Base-by-base conservation (phyloP, 495 filamentous ascomycete species). In the Neurospora africana region DNA sequence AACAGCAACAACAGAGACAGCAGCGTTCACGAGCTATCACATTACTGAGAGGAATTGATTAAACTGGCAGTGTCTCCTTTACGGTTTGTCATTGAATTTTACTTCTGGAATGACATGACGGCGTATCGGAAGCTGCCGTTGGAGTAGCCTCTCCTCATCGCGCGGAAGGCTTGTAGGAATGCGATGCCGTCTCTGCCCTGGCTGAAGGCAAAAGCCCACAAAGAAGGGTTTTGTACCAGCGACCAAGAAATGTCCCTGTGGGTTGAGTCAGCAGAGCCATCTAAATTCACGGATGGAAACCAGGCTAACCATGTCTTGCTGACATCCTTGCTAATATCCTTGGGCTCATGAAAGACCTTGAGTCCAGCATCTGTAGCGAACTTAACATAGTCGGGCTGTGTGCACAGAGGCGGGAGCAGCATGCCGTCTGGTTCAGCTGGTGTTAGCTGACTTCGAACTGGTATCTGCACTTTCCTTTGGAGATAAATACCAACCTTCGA, bases 201-300 rank as follows among this genome's bases (percentile, higher is more conserved):
- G 37, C 85, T 83, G 40, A 86, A 82, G 4, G 87, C 87, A 72
- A 88, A 87, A 0, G 86, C 82, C 87, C 87, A 89, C 17, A 89
- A 80, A 1, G 83, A 81, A 6, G 86, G 86, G 17, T 85, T 87
- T 68, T 87, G 85, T 2, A 89, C 82, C 8, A 88, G 80, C 21
- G 81, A 78, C 86, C 87, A 88, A 23, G 86, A 89, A n/a, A 89
- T 87, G 75, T 88, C 87, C 87, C 87, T 89, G 71, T 6, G 39
- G 13, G 39, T 6, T 6, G 4, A 40, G 39, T 40, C 17, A 40
- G 39, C 39, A 40, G 7, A 17, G 13, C 15, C 39, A 6, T 40
- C 15, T 5, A 17, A 4, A 19, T 17, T 40, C 39, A 17, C 39
- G 39, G 15, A 40, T 40, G 39, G 15, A 17, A 17, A 5, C 17